Evolutionary conservation across 108 stramenopile genomes (phyloP), one percentile per base, ranked within the genome.

Genomic region (Nannochloropsis granulata): DNA sequence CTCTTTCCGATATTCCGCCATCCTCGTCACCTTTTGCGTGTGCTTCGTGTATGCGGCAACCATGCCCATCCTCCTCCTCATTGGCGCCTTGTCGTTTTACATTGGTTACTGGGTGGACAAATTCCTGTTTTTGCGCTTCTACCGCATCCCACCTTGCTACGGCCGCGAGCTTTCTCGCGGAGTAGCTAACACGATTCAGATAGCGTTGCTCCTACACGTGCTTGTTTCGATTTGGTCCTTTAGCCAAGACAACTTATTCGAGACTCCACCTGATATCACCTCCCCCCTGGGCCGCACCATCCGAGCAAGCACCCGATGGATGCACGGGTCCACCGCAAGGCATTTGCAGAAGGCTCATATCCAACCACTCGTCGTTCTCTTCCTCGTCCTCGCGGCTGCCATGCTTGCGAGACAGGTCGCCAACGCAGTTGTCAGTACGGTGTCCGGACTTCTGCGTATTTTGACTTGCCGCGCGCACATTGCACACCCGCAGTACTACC

Each of bases 51-150:
- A 93, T 85, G 82, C 92, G 25, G 84, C 92, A 43, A 92, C 92
- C 23, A 93, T 94, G 89, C 94, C 94, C 13, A 10, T 94, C 25
- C 85, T 94, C 83, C 90, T 90, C 12, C 82, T 92, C 43, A 85
- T 94, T 79, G 93, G 92, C 24, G 88, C 86, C 24, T 23, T 91
- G 13, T 90, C 90, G 1, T 93, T 92, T 87, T 90, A 85, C 46
- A 81, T 94, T 14, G 91, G 85, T 24, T 94, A 91, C 84, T 93
- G 92, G 93, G 92, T 93, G 19, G 94, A 94, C 85, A 94, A 94
- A 84, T 92, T 89, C 78, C 90, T 94, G 34, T 94, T 94, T 85
- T 90, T 92, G 71, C 89, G 91, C 79, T 92, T 93, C 78, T 94
- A 94, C 84, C 83, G 91, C 23, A 93, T 90, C 8, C 94, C 94